Evolutionary conservation across 768 basidiomycete genomes (phyloP), one percentile per base, ranked within the genome.

Genomic region (Leccinellum luteum): DNA sequence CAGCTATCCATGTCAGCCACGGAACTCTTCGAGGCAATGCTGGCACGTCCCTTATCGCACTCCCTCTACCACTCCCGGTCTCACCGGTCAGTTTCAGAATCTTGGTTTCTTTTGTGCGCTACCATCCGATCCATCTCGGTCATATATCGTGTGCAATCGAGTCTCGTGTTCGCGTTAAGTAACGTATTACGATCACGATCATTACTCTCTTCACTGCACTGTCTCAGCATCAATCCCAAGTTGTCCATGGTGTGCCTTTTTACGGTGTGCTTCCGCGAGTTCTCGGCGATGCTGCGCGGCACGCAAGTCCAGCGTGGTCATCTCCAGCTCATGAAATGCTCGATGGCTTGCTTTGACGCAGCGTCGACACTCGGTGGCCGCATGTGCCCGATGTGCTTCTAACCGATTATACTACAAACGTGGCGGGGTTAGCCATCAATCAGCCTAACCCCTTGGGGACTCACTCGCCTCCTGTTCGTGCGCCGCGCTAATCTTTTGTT

Each of bases 81-180:
- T 57, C 56, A 57, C 51, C 55, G 14, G 27, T 51, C 56, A 2
- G 32, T 61, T 60, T 58, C 65, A 90, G 87, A 77, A 79, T 13
- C 75, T 70, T 89, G 38, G 38, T 38, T 38, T n/a, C 38, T 38
- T 38, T 38, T 38, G 86, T 67, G 79, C 84, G 2, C 69, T 87
- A 48, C 85, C 87, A 14, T 83, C 83, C 66, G 83, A 90, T 66
- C 88, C 86, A 7, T 68, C 74, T 54, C 79, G 76, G 69, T 86
- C 85, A 23, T 74, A 90, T 61, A 86, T 89, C 74, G 81, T 86
- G 62, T 90, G 87, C 72, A 85, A 74, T 64, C 86, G 79, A n/a
- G 72, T 89, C 61, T 82, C 82, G 54, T 78, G 80, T 66, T 58
- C 58, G 43, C 64, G n/a, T 57, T 64, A 51, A 49, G 28, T 49